Evolutionary conservation across 768 basidiomycete genomes (phyloP).

Genomic region (Auriscalpium microsporum): DNA sequence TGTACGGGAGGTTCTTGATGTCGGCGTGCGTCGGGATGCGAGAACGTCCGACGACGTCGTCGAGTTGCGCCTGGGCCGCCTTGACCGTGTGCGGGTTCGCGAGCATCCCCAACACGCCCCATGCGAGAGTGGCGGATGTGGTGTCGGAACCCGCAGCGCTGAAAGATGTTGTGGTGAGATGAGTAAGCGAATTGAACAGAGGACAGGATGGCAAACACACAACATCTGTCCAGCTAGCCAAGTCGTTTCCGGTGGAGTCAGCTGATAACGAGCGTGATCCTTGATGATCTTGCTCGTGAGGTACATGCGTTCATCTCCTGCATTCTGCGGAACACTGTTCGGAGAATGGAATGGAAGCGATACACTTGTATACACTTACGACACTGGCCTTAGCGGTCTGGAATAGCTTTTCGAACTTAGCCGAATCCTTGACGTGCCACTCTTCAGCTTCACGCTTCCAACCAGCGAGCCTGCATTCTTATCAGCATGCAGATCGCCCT

Average conservation of each 20-base stretch:
- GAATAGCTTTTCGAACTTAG: conserved; percentile 8
- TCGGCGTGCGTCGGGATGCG: conserved; percentile 12
- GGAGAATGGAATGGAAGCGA: neutral
- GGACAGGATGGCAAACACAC: neutral
- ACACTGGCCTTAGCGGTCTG: conserved; percentile 2
- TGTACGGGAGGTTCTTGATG: conserved; percentile 8
- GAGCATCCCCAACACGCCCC: conserved; percentile 12
- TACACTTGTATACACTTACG: neutral
- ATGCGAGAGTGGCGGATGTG: neutral
- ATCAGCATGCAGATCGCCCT: too few relatives aligned
- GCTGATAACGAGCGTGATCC: neutral
- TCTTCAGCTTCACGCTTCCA: conserved; percentile 18
- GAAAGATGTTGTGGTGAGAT: neutral
- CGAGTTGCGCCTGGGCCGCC: conserved; percentile 14
- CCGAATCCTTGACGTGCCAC: neutral
- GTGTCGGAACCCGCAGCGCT: conserved; percentile 7
- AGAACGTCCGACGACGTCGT: conserved; percentile 10
- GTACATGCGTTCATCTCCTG: neutral
- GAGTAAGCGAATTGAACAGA: neutral
- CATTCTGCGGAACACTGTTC: neutral
- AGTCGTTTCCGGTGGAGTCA: conserved; percentile 8
- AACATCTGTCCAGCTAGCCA: conserved; percentile 9
- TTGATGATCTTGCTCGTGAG: conserved; percentile 5
- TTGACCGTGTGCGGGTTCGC: conserved; percentile 8
- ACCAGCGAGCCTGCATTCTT: conserved; percentile 6